A percentile compares a stretch with the other conserved stretches of the same genome.
Evolutionary conservation across 2,329 filamentous ascomycete genomes (phyloP).

Genomic region (Ceratocystis huliohia): DNA sequence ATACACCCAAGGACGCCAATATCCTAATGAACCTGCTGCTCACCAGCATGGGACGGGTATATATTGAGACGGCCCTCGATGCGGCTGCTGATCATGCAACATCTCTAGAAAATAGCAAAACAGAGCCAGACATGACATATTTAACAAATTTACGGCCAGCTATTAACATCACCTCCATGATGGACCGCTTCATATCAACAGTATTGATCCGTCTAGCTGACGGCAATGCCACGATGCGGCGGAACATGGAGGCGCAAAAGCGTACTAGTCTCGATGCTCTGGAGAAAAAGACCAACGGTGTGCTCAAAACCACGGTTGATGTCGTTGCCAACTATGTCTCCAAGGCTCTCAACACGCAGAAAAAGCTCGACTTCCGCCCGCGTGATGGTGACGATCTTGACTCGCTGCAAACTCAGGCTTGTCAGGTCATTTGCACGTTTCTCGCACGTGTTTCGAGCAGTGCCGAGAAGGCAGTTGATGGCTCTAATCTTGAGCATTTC

Average conservation of each 20-base stretch:
- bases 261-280: constrained; percentile 61
- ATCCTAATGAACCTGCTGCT: constrained; percentile 73
- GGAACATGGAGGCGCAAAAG: constrained; percentile 77
- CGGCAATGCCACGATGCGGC: constrained; percentile 76
- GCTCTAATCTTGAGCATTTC: constrained; percentile 70
- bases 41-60: constrained; percentile 75
- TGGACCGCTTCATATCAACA: constrained; percentile 82
- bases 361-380: constrained; percentile 83
- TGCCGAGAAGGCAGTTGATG: constrained; percentile 59
- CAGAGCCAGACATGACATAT: constrained; percentile 78
- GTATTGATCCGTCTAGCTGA: constrained; percentile 83
- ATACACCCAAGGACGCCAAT: constrained; percentile 88
- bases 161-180: constrained; percentile 81
- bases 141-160: constrained; percentile 66
- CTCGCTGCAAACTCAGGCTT: constrained; percentile 74
- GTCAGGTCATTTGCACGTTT: constrained; percentile 68
- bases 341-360: constrained; percentile 61
- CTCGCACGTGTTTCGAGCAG: constrained; percentile 53
- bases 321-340: constrained; percentile 64
- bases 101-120: constrained; percentile 64
- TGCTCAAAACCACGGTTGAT: constrained; percentile 45
- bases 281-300: constrained; percentile 65
- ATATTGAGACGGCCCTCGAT: constrained; percentile 53
- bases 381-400: constrained; percentile 61
- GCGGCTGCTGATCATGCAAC: constrained; percentile 61